These are phyloP conservation scores for Lycium ferocissimum DNA, from an alignment of 257 asterid species.

Conservation along the genomic window DNA sequence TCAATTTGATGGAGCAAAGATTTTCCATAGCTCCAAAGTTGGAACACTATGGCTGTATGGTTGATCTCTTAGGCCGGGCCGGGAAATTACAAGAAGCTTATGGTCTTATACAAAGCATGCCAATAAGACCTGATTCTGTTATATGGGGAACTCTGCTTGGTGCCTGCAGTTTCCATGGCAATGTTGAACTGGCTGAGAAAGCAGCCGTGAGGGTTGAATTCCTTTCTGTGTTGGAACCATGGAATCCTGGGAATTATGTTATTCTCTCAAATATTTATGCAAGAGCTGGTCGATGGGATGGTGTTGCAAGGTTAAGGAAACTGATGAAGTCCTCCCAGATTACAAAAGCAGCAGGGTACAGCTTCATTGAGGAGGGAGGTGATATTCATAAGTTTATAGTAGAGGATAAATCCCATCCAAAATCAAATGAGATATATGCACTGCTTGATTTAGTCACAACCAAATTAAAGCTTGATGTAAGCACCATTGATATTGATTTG, in stretches of 20 bases:
- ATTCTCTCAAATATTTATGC: conserved; percentile 89
- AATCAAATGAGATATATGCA: conserved; percentile 51
- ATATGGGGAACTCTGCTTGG: conserved; percentile 88
- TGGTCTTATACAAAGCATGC: conserved; percentile 63
- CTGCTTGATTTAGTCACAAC: conserved; percentile 52
- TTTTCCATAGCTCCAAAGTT: conserved; percentile 50
- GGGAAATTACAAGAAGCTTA: conserved; percentile 71
- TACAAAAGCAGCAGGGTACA: conserved; percentile 76
- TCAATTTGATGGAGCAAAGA: conserved; percentile 53
- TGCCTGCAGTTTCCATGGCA: conserved; percentile 83
- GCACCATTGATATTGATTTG: conserved; percentile 37
- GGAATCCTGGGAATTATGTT: conserved; percentile 88
- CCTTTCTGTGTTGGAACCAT: conserved; percentile 66
- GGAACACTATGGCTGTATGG: conserved; percentile 65
- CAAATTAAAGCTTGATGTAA: conserved; percentile 48
- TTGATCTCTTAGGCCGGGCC: conserved; percentile 87
- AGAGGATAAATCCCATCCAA: conserved; percentile 72
- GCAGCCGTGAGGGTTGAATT: conserved; percentile 75
- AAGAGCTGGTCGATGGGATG: conserved; percentile 63
- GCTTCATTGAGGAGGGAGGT: conserved; percentile 85
- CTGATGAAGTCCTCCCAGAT: conserved; percentile 70
- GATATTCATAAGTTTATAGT: conserved; percentile 74
- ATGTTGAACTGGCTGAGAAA: conserved; percentile 71
- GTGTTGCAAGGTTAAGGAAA: conserved; percentile 75
- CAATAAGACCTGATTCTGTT: conserved; percentile 85